Percentiles rank a stretch among this genome's conserved stretches.
Evolutionary conservation across 2,329 filamentous ascomycete species (phyloP).

Genomic region (Cryphonectria naterciae): DNA sequence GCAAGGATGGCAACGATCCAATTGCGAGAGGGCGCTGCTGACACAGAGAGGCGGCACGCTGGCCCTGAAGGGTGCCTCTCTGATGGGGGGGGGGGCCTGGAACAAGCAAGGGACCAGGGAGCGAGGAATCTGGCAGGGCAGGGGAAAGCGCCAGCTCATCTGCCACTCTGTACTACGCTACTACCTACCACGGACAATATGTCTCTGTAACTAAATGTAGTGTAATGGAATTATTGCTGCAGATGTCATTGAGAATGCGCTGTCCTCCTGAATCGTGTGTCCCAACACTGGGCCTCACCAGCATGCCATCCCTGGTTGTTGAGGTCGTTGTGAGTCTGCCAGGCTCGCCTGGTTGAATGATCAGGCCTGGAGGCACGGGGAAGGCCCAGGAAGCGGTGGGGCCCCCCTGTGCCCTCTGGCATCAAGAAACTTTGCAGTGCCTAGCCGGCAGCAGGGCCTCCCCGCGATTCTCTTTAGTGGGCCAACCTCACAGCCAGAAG

Average conservation of each 20-base stretch:
- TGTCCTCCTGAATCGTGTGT: no score
- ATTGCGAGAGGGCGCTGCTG: background rate
- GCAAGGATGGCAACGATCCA: background rate
- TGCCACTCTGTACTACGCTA: background rate
- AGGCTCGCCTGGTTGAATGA: no score
- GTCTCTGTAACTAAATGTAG: background rate
- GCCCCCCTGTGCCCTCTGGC: background rate
- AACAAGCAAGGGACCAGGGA: background rate
- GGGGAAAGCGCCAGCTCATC: background rate
- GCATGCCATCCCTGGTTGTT: no score
- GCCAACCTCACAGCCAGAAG: background rate
- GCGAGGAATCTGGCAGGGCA: background rate
- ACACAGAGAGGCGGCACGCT: background rate
- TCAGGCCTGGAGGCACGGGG: background rate
- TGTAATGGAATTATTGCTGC: background rate
- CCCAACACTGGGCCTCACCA: background rate
- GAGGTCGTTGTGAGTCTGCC: background rate
- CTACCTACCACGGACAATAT: no score
- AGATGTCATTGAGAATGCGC: background rate
- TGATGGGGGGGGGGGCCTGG: background rate
- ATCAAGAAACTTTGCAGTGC: background rate
- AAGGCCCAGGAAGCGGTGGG: no score
- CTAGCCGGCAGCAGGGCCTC: background rate
- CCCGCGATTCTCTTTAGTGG: slow-evolving; percentile 6
- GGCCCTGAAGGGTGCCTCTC: background rate